Percentiles rank a stretch among this genome's conserved stretches.
phyloP scores from a whole-genome alignment of 1,139 yeast genomes.

The Zygosaccharomyces sapae region DNA sequence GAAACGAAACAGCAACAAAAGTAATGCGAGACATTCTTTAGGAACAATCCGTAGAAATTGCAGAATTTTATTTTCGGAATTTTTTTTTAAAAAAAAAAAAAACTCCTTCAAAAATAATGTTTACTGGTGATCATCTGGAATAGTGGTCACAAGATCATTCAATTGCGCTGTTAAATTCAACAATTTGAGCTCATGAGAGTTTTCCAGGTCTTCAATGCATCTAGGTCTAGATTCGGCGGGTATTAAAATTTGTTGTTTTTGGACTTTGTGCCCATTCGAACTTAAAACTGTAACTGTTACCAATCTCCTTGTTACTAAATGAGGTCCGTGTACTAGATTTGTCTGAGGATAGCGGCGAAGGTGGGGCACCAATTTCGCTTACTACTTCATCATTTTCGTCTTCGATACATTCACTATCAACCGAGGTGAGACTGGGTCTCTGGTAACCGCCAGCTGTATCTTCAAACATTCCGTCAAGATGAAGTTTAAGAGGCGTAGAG shows the following conservation, averaged over 20 bases:
- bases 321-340: slow-evolving; percentile 1
- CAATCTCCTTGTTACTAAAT: not conserved
- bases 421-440: not conserved
- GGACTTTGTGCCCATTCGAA: slow-evolving; percentile 1
- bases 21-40: too few relatives aligned
- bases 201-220: slow-evolving; percentile 4
- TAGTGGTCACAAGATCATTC: not conserved
- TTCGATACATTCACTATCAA: slow-evolving; percentile 1
- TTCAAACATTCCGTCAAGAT: slow-evolving; percentile 4
- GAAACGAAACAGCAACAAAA: too few relatives aligned
- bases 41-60: too few relatives aligned
- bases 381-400: slow-evolving; percentile 3
- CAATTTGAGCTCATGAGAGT: slow-evolving; percentile 1
- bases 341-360: slow-evolving; percentile 3
- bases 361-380: slow-evolving; percentile 2
- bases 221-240: not conserved
- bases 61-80: too few relatives aligned
- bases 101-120: too few relatives aligned
- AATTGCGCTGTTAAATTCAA: not conserved
- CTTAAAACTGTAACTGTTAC: not conserved
- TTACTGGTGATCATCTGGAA: not conserved
- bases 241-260: not conserved
- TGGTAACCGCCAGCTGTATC: slow-evolving; percentile 6
- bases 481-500: slow-evolving; percentile 2
- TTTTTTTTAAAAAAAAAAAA: too few relatives aligned